Base-by-base conservation (phyloP, 768 basidiomycete species). In the Hygrocybe coccinea region DNA sequence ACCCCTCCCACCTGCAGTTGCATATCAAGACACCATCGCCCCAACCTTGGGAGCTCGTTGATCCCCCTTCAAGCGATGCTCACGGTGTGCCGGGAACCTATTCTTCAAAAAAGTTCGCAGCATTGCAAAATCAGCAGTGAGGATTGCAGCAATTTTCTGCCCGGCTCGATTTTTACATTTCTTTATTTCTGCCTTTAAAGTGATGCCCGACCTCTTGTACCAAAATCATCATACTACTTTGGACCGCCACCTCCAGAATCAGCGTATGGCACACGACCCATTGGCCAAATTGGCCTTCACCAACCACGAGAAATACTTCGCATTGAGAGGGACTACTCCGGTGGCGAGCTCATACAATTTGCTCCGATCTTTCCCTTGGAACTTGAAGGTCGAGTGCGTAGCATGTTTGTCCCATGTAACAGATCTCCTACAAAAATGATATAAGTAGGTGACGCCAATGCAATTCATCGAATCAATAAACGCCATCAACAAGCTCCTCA, bases 401-500 rank as follows among this genome's bases (percentile, higher is more conserved):
- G 21, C 49, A 38, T 45, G 2, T 12, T 17, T 46, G 58, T 38
- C 39, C n/a, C 19, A 5, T 3, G 5, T 21, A 17, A 9, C 11
- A 11, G 12, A 14, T 7, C 10, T 33, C 19, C 17, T 10, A 19
- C 5, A n/a, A 2, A 19, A 14, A 44, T 25, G 7, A 17, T 14
- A 12, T 45, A 29, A 2, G 19, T 64, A 97, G 94, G 84, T 99
- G 64, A 89, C 90, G 9, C 91, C 95, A 21, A 90, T 88, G 2
- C 85, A 92, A 63, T 97, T 95, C 68, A 79, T 89, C 43, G 87
- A 91, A 69, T 89, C 91, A 29, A 86, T 98, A 67, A 94, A 95
- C 64, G 79, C 85, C 21, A 84, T 98, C 71, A 99, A 99, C 71
- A 85, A 89, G 64, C 74, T 86, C 17, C 79, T 99, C 53, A 89